Conservation (phyloP, 805 yeast species). For the Yarrowia sp. region DNA sequence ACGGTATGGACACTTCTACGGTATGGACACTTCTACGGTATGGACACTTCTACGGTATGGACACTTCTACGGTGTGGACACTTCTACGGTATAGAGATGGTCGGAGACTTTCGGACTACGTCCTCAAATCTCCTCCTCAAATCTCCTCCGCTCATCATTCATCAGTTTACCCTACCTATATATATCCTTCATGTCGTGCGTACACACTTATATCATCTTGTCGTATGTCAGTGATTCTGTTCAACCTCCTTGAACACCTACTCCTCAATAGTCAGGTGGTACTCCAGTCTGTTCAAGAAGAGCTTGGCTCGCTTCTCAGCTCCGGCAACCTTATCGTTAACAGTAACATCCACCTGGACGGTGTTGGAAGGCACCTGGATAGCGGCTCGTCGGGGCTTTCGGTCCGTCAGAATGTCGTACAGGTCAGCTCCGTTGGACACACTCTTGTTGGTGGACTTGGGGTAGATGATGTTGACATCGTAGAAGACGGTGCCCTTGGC, state of each 20-base stretch:
- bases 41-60: no score
- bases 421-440: slow-evolving; percentile 33
- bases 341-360: slow-evolving; percentile 34
- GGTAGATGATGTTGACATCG: slow-evolving; percentile 39
- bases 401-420: slow-evolving; percentile 37
- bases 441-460: slow-evolving; percentile 32
- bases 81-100: no score
- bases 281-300: slow-evolving; percentile 37
- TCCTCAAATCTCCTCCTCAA: no score
- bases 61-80: no score
- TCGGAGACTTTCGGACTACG: no score
- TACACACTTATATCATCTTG: no score
- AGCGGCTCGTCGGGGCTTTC: slow-evolving; percentile 32
- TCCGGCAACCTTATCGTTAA: slow-evolving; percentile 38
- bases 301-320: slow-evolving; percentile 49
- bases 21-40: no score
- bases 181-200: background rate
- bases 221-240: no score
- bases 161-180: background rate
- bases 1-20: no score
- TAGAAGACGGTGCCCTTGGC: slow-evolving; percentile 38
- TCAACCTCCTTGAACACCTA: background rate
- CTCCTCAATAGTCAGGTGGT: slow-evolving; percentile 33
- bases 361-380: slow-evolving; percentile 30
- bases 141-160: background rate